Percentiles rank a stretch among this genome's conserved stretches.
Conservation (phyloP, 73 alveolate species). For the Symbiodinium pilosum region DNA sequence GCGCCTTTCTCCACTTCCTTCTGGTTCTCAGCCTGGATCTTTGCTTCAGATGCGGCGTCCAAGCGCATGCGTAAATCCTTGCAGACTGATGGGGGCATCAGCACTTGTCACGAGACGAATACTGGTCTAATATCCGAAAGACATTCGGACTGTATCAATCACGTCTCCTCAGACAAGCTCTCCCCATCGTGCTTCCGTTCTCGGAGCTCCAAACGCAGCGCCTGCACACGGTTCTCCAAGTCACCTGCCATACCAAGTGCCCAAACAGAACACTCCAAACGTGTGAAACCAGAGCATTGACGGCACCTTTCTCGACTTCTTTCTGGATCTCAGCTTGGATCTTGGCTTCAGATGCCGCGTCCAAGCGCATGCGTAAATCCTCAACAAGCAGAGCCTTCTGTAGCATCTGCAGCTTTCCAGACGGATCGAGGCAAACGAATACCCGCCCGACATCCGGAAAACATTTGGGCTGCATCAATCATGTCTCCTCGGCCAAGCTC, state of each 20-base stretch:
- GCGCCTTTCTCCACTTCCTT: conserved; percentile 59
- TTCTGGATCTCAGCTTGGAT: conserved; percentile 69
- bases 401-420: too few relatives aligned
- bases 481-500: conserved; percentile 17
- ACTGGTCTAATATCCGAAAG: too few relatives aligned
- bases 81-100: too few relatives aligned
- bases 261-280: not conserved
- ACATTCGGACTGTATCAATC: too few relatives aligned
- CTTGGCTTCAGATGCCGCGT: conserved; percentile 73
- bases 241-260: conserved; percentile 5
- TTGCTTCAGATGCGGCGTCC: conserved; percentile 77
- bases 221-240: conserved; percentile 49
- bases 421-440: not conserved
- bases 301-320: conserved; percentile 40
- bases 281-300: not conserved
- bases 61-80: conserved; percentile 66
- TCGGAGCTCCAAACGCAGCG: conserved; percentile 53
- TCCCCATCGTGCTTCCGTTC: too few relatives aligned
- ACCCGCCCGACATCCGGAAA: not conserved
- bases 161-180: too few relatives aligned
- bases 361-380: conserved; percentile 71
- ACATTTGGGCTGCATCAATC: not conserved
- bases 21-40: conserved; percentile 59
- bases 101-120: too few relatives aligned
- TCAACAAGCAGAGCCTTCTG: not conserved